Conservation (phyloP, 1,284 basidiomycete genomes). For the Tilletia setariae region DNA sequence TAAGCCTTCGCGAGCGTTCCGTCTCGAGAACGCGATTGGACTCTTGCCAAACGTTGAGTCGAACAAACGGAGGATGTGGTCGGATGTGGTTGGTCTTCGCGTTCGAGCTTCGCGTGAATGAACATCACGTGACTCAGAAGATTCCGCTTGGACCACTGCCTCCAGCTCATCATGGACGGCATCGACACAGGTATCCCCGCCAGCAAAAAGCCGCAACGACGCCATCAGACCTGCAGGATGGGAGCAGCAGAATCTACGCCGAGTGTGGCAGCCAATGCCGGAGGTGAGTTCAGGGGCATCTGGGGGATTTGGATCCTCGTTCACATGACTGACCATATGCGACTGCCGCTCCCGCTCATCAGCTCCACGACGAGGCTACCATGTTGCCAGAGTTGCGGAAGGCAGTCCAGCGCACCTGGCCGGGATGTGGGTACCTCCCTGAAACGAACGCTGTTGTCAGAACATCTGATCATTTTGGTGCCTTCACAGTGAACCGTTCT, state of each 20-base stretch:
- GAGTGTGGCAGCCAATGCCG: slow-evolving; percentile 4
- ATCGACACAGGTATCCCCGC: too few relatives aligned
- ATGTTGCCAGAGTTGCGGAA: slow-evolving; percentile 54
- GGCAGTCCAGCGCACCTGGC: slow-evolving; percentile 63
- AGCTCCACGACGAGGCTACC: slow-evolving; percentile 48
- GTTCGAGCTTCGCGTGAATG: too few relatives aligned
- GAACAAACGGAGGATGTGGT: too few relatives aligned
- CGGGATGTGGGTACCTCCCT: slow-evolving; percentile 59
- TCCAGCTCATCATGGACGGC: too few relatives aligned
- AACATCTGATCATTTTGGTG: neutral
- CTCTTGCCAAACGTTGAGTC: too few relatives aligned
- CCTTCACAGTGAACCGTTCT: slow-evolving; percentile 72
- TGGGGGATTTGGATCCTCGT: neutral
- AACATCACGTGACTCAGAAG: too few relatives aligned
- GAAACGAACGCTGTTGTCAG: neutral
- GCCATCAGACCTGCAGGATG: neutral
- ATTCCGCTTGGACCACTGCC: too few relatives aligned
- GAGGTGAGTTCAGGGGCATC: neutral
- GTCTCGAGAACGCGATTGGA: too few relatives aligned
- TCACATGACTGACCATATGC: too few relatives aligned
- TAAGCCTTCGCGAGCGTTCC: too few relatives aligned
- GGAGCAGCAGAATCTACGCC: slow-evolving; percentile 15
- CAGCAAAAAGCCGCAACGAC: too few relatives aligned
- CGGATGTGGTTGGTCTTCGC: too few relatives aligned
- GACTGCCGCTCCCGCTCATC: neutral